Evolutionary conservation across 129 eudicot genomes (phyloP).

Genomic region (Smallanthus sonchifolius): DNA sequence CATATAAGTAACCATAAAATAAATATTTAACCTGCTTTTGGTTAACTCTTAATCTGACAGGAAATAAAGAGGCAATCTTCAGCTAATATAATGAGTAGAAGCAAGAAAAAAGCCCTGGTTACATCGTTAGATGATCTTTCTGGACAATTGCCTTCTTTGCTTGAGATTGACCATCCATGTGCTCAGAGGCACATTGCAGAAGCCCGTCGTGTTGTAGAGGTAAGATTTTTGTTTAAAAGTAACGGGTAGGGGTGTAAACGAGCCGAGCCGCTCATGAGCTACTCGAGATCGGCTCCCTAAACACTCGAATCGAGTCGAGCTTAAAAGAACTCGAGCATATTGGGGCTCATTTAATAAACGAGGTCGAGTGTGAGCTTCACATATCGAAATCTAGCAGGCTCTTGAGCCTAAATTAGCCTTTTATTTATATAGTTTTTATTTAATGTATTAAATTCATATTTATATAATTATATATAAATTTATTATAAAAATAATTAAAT

Average conservation of each 20-base stretch:
- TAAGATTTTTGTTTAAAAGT: slow-evolving; percentile 14
- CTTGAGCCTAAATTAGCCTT: no score
- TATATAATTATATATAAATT: no score
- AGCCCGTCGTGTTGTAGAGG: slow-evolving; percentile 82
- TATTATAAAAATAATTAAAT: no score
- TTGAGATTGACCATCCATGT: slow-evolving; percentile 94
- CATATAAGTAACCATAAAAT: background rate
- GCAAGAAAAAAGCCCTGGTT: slow-evolving; percentile 71
- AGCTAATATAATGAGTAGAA: slow-evolving; percentile 59
- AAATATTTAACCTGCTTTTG: background rate
- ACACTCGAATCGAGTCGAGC: background rate
- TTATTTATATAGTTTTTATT: no score
- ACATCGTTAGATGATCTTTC: slow-evolving; percentile 76
- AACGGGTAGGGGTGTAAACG: background rate
- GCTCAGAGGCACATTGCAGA: slow-evolving; percentile 86
- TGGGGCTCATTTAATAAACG: no score
- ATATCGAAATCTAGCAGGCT: no score
- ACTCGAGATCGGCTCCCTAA: background rate
- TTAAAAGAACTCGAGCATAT: no score
- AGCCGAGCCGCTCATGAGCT: background rate
- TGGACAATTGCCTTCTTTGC: slow-evolving; percentile 83
- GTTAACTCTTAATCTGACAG: slow-evolving; percentile 34
- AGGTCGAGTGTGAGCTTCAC: no score
- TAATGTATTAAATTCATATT: no score
- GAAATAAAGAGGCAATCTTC: slow-evolving; percentile 78